phyloP scores from a whole-genome alignment of 2,329 filamentous ascomycete species.

The Neurospora sp. region DNA sequence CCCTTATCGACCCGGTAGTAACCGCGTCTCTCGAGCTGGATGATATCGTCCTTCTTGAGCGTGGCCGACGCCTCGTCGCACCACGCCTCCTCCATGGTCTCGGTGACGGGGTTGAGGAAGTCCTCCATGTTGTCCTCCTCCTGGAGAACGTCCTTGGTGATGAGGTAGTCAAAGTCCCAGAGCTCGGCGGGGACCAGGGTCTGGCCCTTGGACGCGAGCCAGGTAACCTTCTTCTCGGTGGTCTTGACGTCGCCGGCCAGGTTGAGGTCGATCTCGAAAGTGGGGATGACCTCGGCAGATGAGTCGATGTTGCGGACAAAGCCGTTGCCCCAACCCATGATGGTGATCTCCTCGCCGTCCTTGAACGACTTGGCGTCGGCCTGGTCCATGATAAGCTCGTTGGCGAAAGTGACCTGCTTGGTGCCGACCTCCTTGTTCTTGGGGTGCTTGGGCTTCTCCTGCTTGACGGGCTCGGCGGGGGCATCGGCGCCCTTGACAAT shows the following conservation, averaged over 20 bases:
- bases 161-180: slow-evolving; percentile 89
- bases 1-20: slow-evolving; percentile 79
- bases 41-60: slow-evolving; percentile 79
- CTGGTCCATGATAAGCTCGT: slow-evolving; percentile 72
- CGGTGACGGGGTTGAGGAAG: slow-evolving; percentile 67
- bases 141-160: slow-evolving; percentile 89
- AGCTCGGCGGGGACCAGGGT: slow-evolving; percentile 73
- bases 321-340: slow-evolving; percentile 95
- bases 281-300: slow-evolving; percentile 47
- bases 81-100: slow-evolving; percentile 61
- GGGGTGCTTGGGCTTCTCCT: slow-evolving; percentile 76
- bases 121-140: slow-evolving; percentile 81
- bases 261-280: slow-evolving; percentile 75
- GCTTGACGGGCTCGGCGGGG: slow-evolving; percentile 49
- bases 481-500: slow-evolving; percentile 59
- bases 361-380: slow-evolving; percentile 74
- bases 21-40: slow-evolving; percentile 89
- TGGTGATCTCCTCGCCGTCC: slow-evolving; percentile 80
- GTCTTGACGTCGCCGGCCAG: slow-evolving; percentile 88
- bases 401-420: slow-evolving; percentile 76
- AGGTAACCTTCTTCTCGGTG: slow-evolving; percentile 94
- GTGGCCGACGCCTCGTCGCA: slow-evolving; percentile 72
- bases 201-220: slow-evolving; percentile 69
- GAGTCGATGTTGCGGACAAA: slow-evolving; percentile 59
- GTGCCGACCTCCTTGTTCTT: slow-evolving; percentile 80